Evolutionary conservation across 2,329 filamentous ascomycete genomes (phyloP).

Genomic region (Pseudopyrenochaeta lycopersici): DNA sequence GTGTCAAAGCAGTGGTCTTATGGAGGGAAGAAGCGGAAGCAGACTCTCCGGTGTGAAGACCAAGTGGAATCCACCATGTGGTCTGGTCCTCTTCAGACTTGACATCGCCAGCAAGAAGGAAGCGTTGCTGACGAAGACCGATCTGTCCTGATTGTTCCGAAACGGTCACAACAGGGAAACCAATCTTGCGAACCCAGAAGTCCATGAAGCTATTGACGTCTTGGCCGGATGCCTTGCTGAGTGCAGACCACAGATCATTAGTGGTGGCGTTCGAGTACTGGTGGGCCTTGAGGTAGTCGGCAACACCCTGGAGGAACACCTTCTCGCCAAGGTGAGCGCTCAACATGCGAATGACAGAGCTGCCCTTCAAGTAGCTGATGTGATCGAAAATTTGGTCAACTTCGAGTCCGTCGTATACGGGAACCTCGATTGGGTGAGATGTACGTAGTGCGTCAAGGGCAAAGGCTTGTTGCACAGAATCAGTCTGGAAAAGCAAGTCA

Average conservation of each 20-base stretch:
- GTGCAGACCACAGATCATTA: conserved; percentile 86
- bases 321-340: conserved; percentile 88
- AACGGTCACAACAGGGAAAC: conserved; percentile 89
- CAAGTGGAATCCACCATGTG: conserved; percentile 94
- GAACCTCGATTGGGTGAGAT: conserved; percentile 95
- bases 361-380: conserved; percentile 96
- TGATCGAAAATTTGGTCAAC: conserved; percentile 98
- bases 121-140: conserved; percentile 83
- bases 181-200: conserved; percentile 94
- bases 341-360: conserved; percentile 95
- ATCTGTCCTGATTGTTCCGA: conserved; percentile 85
- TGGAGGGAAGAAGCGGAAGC: conserved; percentile 66
- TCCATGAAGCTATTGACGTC: conserved; percentile 90
- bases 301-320: conserved; percentile 88
- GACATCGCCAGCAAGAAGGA: conserved; percentile 90
- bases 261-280: conserved; percentile 92
- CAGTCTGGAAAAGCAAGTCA: conserved; percentile 67
- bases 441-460: conserved; percentile 87
- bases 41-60: conserved; percentile 76
- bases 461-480: conserved; percentile 92
- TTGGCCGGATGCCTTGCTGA: conserved; percentile 86
- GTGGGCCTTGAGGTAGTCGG: conserved; percentile 87
- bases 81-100: conserved; percentile 91
- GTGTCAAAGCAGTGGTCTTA: conserved; percentile 72
- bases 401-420: conserved; percentile 90